Percentiles rank a stretch among this genome's conserved stretches.
Conservation (phyloP, 805 yeast species). For the Nakazawaea anatomiae region DNA sequence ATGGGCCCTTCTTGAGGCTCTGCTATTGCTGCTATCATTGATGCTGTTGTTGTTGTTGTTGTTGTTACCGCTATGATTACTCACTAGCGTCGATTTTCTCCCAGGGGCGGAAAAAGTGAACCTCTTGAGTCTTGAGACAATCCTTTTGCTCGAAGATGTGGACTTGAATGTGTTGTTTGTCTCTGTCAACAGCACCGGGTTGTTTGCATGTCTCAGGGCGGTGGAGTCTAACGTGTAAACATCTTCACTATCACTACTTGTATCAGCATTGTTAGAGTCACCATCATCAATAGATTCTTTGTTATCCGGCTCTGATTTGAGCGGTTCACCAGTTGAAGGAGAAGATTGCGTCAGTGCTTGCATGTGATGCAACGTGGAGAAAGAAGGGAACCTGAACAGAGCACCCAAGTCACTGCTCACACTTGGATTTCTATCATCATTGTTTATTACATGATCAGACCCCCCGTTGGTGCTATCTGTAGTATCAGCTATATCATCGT, state of each 20-base stretch:
- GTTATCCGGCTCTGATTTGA: background rate
- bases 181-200: background rate
- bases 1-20: background rate
- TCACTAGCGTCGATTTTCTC: background rate
- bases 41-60: background rate
- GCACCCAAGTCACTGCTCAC: background rate
- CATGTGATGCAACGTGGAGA: background rate
- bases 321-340: background rate
- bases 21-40: background rate
- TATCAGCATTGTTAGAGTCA: background rate
- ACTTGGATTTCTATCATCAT: too few species aligned
- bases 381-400: background rate
- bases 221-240: conserved; percentile 1
- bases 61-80: background rate
- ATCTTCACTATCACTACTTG: background rate
- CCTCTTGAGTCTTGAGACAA: background rate
- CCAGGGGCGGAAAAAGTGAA: conserved; percentile 1
- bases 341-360: background rate
- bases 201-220: background rate
- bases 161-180: background rate
- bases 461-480: too few species aligned
- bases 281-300: background rate
- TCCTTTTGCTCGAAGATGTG: background rate
- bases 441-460: too few species aligned
- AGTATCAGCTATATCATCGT: too few species aligned